These are phyloP conservation scores for Epichloe glyceriae DNA, from an alignment of 2,329 filamentous ascomycete genomes.

Conservation along the genomic window DNA sequence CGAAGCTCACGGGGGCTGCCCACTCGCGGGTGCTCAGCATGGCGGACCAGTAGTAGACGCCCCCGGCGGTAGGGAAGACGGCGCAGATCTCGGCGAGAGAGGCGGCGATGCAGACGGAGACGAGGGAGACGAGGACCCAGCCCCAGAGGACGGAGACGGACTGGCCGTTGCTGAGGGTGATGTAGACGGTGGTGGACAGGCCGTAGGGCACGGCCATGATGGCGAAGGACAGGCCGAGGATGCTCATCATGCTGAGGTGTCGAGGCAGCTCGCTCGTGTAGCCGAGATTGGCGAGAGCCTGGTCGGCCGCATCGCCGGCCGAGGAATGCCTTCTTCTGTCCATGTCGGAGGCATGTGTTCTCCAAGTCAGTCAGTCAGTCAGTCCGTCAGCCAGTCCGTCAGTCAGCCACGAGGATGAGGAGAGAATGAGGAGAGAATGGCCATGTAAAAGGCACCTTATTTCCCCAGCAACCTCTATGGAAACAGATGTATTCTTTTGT, in stretches of 20 bases:
- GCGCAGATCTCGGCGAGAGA: constrained; percentile 62
- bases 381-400: no score
- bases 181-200: constrained; percentile 33
- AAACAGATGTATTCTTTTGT: no score
- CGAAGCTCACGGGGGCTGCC: constrained; percentile 53
- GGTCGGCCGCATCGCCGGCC: constrained; percentile 21
- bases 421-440: no score
- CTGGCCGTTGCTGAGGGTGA: constrained; percentile 56
- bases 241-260: constrained; percentile 35
- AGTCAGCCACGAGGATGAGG: no score
- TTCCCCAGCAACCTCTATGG: no score
- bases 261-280: constrained; percentile 37
- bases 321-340: constrained; percentile 8
- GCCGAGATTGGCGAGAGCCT: constrained; percentile 33
- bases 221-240: constrained; percentile 36
- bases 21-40: constrained; percentile 47
- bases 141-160: constrained; percentile 66
- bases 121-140: constrained; percentile 46
- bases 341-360: background rate
- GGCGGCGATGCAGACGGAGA: constrained; percentile 58
- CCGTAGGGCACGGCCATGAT: constrained; percentile 39
- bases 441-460: no score
- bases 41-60: constrained; percentile 64
- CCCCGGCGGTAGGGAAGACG: constrained; percentile 48
- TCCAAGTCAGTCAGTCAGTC: no score